These are phyloP conservation scores for Candida tibetensis DNA, from an alignment of 805 yeast genomes.

Conservation along the genomic window DNA sequence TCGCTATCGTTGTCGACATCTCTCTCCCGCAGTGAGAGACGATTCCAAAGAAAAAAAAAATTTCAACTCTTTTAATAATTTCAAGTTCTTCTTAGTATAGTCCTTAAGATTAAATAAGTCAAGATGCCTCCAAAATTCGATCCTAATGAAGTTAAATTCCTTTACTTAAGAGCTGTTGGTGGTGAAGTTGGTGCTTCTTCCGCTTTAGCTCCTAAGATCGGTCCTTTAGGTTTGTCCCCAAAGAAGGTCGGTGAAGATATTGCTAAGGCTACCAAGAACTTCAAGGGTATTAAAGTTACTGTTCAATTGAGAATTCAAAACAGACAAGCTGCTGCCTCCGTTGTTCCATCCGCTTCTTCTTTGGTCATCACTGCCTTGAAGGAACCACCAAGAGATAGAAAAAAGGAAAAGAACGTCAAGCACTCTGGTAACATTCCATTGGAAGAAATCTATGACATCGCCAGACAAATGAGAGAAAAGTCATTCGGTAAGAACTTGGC, in stretches of 20 bases:
- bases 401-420: slow-evolving; percentile 99
- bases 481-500: slow-evolving; percentile 97
- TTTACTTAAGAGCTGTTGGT: slow-evolving; percentile 99
- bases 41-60: not conserved
- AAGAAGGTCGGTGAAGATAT: slow-evolving; percentile 99
- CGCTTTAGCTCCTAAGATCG: slow-evolving; percentile 99
- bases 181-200: slow-evolving; percentile 99
- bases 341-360: slow-evolving; percentile 99
- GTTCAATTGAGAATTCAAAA: slow-evolving; percentile 98
- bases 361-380: slow-evolving; percentile 98
- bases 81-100: slow-evolving; percentile 5
- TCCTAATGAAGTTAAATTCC: slow-evolving; percentile 96
- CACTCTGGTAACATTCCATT: slow-evolving; percentile 98
- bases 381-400: slow-evolving; percentile 99
- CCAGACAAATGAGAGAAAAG: slow-evolving; percentile 96
- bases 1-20: not conserved
- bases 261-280: slow-evolving; percentile 98
- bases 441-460: slow-evolving; percentile 94
- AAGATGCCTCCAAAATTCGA: slow-evolving; percentile 97
- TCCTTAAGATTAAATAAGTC: slow-evolving; percentile 9
- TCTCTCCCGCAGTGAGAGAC: not conserved
- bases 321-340: slow-evolving; percentile 99
- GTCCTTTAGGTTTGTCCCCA: slow-evolving; percentile 99
- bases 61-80: slow-evolving; percentile 5
- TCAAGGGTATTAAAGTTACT: slow-evolving; percentile 99